Evolutionary conservation across 306 rosid genomes (phyloP), one percentile per base, ranked within the genome.

Genomic region (Cucurbita pepo): DNA sequence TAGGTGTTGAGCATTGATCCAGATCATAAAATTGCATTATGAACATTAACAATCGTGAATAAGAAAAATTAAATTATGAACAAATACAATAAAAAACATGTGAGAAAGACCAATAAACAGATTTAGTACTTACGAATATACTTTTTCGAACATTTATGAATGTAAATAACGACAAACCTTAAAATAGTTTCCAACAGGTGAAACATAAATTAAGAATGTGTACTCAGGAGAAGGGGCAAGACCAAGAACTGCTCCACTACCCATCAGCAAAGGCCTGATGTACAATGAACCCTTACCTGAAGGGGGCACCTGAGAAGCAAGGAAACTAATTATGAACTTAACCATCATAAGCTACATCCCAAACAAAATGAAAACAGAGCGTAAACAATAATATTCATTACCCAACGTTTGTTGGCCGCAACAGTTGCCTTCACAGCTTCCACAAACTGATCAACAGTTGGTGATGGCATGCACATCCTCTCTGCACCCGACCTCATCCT

Each of bases 391-490:
- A 21, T 52, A 48, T 44, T 63, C 21, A 74, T 13, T 86, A 93
- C 98, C 98, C 97, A 93, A 52, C 88, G 96, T 80, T 83, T 88
- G 88, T 93, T 93, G 71, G 98, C 97, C 74, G 87, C 80, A 69
- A 93, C 98, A 69, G 89, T 93, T 19, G 90, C 89, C 80, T 88
- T 86, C 57, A 89, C 95, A 75, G 97, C 96, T 75, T 94, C 90
- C 59, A 94, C 90, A 82, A 94, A 94, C 74, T 94, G 97, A 45
- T 89, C 86, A 12, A 89, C 86, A 38, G 89, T 80, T 34, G 92
- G 98, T 13, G 97, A 81, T 55, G 96, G 98, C 97, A 94, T 94
- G 83, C 98, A 94, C 98, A 94, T 90, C 71, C 98, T 77, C 78
- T 90, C 98, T 0, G 98, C 98, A 25, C 97, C 97, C 78, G 75